Percentiles rank a stretch among this genome's conserved stretches.
phyloP scores from a whole-genome alignment of 2,329 filamentous ascomycete species.

The Sporothrix euskadiensis region DNA sequence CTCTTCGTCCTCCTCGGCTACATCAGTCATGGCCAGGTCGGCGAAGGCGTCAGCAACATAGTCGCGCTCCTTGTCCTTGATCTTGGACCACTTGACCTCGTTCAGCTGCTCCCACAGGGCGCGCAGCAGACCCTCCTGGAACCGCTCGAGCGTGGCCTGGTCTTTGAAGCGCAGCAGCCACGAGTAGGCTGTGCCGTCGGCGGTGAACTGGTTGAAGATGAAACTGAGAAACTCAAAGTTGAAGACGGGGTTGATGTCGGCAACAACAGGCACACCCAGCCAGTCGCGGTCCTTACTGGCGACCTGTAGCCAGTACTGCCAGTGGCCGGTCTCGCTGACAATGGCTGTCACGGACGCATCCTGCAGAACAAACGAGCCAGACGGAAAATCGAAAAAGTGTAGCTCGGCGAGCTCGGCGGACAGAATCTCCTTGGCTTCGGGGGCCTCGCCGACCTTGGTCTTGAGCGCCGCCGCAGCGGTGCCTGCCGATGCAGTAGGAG shows the following conservation, averaged over 20 bases:
- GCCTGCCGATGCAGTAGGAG: slow-evolving; percentile 6
- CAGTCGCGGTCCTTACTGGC: slow-evolving; percentile 73
- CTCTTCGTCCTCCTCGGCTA: slow-evolving; percentile 51
- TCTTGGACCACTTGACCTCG: slow-evolving; percentile 88
- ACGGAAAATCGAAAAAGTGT: slow-evolving; percentile 88
- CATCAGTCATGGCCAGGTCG: slow-evolving; percentile 88
- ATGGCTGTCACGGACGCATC: slow-evolving; percentile 73
- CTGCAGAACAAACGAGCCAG: slow-evolving; percentile 80
- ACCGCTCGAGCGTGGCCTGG: slow-evolving; percentile 74
- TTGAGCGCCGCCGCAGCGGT: slow-evolving; percentile 36
- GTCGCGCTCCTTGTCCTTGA: slow-evolving; percentile 87
- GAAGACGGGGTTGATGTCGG: slow-evolving; percentile 96
- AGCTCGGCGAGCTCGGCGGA: slow-evolving; percentile 77
- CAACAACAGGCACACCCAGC: slow-evolving; percentile 80
- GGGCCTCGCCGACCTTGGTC: slow-evolving; percentile 61
- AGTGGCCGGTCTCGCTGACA: slow-evolving; percentile 83
- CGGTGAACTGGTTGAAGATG: slow-evolving; percentile 95
- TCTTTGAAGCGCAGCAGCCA: slow-evolving; percentile 94
- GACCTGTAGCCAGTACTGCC: slow-evolving; percentile 96
- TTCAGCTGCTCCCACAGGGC: slow-evolving; percentile 97
- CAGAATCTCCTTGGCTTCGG: slow-evolving; percentile 71
- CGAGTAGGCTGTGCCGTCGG: slow-evolving; percentile 87
- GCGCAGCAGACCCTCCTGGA: slow-evolving; percentile 93
- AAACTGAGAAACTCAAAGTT: slow-evolving; percentile 99
- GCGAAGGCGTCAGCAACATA: slow-evolving; percentile 96